Base-by-base conservation (phyloP, 306 rosid genomes). In the Prunus mume region DNA sequence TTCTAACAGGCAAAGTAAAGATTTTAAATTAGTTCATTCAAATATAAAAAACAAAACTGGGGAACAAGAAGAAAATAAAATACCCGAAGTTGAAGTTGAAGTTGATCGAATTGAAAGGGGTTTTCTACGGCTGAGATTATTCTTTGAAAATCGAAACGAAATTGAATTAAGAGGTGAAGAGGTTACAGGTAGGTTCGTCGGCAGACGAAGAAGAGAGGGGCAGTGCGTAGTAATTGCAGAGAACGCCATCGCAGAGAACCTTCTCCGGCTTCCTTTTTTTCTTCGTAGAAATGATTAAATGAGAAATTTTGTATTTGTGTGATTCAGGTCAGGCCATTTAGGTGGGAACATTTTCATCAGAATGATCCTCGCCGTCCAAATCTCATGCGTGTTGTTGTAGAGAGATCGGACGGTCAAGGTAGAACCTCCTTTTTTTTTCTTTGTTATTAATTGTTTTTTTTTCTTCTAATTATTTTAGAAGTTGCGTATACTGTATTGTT, bases 91-190 rank as follows among this genome's bases (percentile, higher is more conserved):
- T 25, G 28, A n/a, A n/a, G 81, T n/a, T 19, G 93, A 88, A 77
- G 80, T 79, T 15, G 96, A 82, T 80, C 96, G 97, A 87, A 93
- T 83, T 30, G 92, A 88, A 9, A 91, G 68, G 41, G 86, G 68
- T 71, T 80, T 86, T 3, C 70, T 73, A 65, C 76, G 88, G 77
- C 79, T 79, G 84, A 87, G 81, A 50, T 61, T 77, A 25, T 76
- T 52, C 24, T 60, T 69, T n/a, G 90, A 78, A 64, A 68, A 74
- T 50, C 86, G 87, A 34, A 88, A 74, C 55, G 91, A 84, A 70
- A 81, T 11, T 27, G 91, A 82, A 78, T 45, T 75, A 34, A 11
- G 88, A 41, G 84, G 79, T 61, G 71, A 17, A 25, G 82, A 75
- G 49, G 60, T 75, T 20, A 76, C 15, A 13, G 80, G 52, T 34